Evolutionary conservation across 2,329 filamentous ascomycete genomes (phyloP), one percentile per base, ranked within the genome.

Genomic region (Diaporthe sp.): DNA sequence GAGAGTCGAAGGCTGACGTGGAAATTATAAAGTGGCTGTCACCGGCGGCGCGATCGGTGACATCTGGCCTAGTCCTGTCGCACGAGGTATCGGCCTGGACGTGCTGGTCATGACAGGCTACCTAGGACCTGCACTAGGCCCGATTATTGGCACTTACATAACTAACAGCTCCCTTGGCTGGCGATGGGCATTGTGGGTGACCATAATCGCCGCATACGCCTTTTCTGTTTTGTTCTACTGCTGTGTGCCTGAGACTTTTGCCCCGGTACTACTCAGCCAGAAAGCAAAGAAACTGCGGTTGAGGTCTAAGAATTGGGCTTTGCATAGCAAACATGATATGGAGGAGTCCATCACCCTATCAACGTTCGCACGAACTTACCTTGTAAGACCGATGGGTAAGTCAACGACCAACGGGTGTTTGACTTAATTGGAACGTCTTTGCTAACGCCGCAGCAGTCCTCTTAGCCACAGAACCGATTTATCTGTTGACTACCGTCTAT

Each of bases 41-140:
- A 61, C 58, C 12, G 58, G 58, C 12, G 58, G 58, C 7, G 34
- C 58, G 4, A 61, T 61, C 37, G 58, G 58, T 7, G 58, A 61
- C n/a, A 61, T 61, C 9, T 61, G 58, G 58, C 37, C 58, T 42
- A 42, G 6, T 25, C 58, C 58, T 9, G 58, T 61, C 22, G 34
- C 58, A 13, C 58, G 58, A 28, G 58, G 58, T 17, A 13, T 61
- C 9, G 58, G 58, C 9, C 58, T 61, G 5, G 58, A 61, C 58
- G 58, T 61, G 17, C 58, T 61, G 7, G 58, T 61, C 58, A 61
- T 61, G 58, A 61, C 58, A 2, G 58, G 58, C 37, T 61, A 61
- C 3, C 58, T 61, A n/a, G 58, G 58, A 61, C 58, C 58, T 42
- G 58, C 58, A 9, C 37, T 61, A 22, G 58, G 58, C 7, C 58